phyloP scores from a whole-genome alignment of 805 yeast genomes.

The Debaryomyces maramus region DNA sequence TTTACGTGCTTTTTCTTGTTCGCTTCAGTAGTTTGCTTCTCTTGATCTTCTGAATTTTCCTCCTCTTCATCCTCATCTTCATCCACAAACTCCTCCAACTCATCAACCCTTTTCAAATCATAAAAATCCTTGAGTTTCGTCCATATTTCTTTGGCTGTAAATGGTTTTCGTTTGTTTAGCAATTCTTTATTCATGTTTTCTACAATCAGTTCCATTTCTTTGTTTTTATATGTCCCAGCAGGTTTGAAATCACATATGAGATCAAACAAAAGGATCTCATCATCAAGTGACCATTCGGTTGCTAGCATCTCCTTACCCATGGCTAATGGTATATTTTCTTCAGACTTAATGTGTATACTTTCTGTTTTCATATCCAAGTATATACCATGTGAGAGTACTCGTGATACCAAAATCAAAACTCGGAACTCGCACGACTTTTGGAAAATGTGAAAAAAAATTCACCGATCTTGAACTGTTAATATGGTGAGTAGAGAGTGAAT shows the following conservation, averaged over 20 bases:
- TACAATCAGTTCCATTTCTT: slow-evolving; percentile 44
- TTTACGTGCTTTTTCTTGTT: slow-evolving; percentile 8
- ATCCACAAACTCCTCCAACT: slow-evolving; percentile 40
- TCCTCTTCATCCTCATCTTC: slow-evolving; percentile 17
- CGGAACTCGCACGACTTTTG: neutral
- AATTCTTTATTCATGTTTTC: slow-evolving; percentile 34
- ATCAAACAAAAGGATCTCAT: slow-evolving; percentile 60
- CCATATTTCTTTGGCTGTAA: slow-evolving; percentile 57
- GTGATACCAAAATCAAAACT: neutral
- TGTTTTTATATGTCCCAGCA: slow-evolving; percentile 53
- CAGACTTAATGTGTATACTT: no score
- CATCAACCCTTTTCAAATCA: slow-evolving; percentile 58
- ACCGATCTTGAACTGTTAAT: neutral
- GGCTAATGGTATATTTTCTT: neutral
- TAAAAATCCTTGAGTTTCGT: slow-evolving; percentile 53
- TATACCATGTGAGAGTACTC: neutral
- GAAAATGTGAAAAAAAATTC: neutral
- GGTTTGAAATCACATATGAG: slow-evolving; percentile 69
- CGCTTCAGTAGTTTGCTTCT: slow-evolving; percentile 7
- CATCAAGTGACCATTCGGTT: slow-evolving; percentile 53
- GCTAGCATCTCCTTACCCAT: neutral
- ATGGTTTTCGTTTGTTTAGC: slow-evolving; percentile 16
- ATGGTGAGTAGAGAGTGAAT: neutral
- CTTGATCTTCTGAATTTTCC: slow-evolving; percentile 10
- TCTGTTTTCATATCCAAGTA: no score